These are phyloP conservation scores for Chloranthus sessilifolius DNA, from an alignment of 164 flowering plant genomes.

Conservation along the genomic window DNA sequence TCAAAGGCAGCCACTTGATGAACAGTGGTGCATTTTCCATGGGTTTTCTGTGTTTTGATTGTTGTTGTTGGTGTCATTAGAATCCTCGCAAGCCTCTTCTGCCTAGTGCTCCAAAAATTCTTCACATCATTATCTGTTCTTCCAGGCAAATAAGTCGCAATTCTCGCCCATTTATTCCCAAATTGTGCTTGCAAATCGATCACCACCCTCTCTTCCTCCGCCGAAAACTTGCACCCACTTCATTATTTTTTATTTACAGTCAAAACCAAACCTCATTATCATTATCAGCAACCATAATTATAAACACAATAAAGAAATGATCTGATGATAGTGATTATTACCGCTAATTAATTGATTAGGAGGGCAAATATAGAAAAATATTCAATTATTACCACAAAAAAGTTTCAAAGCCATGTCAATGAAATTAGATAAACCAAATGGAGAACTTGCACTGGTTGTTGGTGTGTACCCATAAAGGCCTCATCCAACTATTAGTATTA, in stretches of 20 bases:
- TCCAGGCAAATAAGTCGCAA: conserved; percentile 74
- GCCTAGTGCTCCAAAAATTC: conserved; percentile 97
- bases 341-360: too few relatives aligned
- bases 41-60: conserved; percentile 1
- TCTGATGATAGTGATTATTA: too few relatives aligned
- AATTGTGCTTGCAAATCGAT: conserved; percentile 79
- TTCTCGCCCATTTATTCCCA: conserved; percentile 96
- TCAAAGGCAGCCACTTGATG: conserved; percentile 22
- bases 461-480: too few relatives aligned
- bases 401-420: too few relatives aligned
- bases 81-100: conserved; percentile 80
- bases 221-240: conserved; percentile 81
- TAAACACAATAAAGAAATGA: too few relatives aligned
- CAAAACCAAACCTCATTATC: neutral
- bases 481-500: too few relatives aligned
- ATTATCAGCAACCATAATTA: conserved; percentile 1
- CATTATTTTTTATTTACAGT: neutral
- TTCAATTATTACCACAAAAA: too few relatives aligned
- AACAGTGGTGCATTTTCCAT: conserved; percentile 10
- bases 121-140: conserved; percentile 96
- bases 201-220: conserved; percentile 83
- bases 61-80: conserved; percentile 32
- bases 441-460: too few relatives aligned
- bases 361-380: too few relatives aligned
- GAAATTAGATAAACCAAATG: too few relatives aligned